phyloP scores from a whole-genome alignment of 176 grass and related monocot genomes.

The Bothriochloa decipiens region DNA sequence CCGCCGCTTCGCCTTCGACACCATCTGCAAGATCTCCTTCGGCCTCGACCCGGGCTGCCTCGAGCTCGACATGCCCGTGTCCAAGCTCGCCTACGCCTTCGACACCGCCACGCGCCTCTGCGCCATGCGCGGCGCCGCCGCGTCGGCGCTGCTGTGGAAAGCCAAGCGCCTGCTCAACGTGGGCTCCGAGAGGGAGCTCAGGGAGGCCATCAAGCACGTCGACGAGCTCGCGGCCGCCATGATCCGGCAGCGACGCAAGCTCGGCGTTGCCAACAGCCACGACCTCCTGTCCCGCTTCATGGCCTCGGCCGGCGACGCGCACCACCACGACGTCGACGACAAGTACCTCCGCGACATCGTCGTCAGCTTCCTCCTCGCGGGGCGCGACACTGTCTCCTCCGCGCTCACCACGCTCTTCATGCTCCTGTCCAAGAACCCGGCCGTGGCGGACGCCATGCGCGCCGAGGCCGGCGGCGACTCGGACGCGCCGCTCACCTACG shows the following conservation, averaged over 20 bases:
- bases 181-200: constrained; percentile 68
- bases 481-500: constrained; percentile 12
- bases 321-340: constrained; percentile 27
- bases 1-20: constrained; percentile 76
- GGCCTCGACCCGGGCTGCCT: constrained; percentile 68
- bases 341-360: constrained; percentile 90
- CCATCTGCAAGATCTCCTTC: constrained; percentile 93
- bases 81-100: constrained; percentile 54
- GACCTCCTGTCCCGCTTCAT: constrained; percentile 89
- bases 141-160: constrained; percentile 59
- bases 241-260: constrained; percentile 58
- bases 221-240: constrained; percentile 54
- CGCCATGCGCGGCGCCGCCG: constrained; percentile 43
- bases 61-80: constrained; percentile 34
- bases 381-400: constrained; percentile 77
- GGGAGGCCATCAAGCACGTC: constrained; percentile 51
- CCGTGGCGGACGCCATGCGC: constrained; percentile 30
- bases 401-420: constrained; percentile 82
- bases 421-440: constrained; percentile 66
- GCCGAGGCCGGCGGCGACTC: constrained; percentile 23
- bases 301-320: constrained; percentile 2
- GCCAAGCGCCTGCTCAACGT: constrained; percentile 72
- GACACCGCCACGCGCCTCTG: constrained; percentile 62
- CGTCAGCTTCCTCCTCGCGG: constrained; percentile 86
- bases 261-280: constrained; percentile 31